Evolutionary conservation across 73 alveolate species (phyloP), one percentile per base, ranked within the genome.

Genomic region (Tetrahymena borealis): DNA sequence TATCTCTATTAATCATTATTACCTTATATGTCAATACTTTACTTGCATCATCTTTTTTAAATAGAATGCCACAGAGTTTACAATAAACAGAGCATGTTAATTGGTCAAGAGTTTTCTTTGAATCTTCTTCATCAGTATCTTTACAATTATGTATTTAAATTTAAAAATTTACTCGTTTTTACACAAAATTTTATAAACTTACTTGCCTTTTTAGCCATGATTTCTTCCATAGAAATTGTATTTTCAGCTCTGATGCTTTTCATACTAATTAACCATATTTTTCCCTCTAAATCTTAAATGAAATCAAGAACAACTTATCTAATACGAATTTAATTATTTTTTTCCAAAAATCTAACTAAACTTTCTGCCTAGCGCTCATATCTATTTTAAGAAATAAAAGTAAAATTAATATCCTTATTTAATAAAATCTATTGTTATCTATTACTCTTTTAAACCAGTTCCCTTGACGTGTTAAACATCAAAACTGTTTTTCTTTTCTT

Each of bases 221-320:
- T 91, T 91, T 94, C 94, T 11, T 93, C 91, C 90, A 92, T 90
- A 10, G 92, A 93, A 10, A 91, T 96, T 37, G 96, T 79, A 33
- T 94, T 92, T 91, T 94, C 97, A 40, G 96, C 95, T 12, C 42
- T 91, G 13, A 95, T 41, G 28, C 96, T 92, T 85, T 96, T 96
- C 43, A 95, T 94, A 77, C 96, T 96, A 33, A 93, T 35, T 40
- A 96, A 96, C 95, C 97, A 96, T 31, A 95, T 85, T 28, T 40
- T 92, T 10, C 96, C 97, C 36, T 95, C 94, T 94, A 91, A 91
- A 38, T 96, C 98, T 90, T 94, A 90, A 3, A 95, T 43, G 91
- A 96, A 96, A 90, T 96, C 98, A 38, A 95, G 92, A 11, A 95
- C 97, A 33, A 95, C 95, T 39, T 78, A 38, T n/a, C 85, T 93